A percentile compares a stretch with the other conserved stretches of the same genome.
Evolutionary conservation across 345 rosid species (phyloP).

Genomic region (Pelargonium nanum): DNA sequence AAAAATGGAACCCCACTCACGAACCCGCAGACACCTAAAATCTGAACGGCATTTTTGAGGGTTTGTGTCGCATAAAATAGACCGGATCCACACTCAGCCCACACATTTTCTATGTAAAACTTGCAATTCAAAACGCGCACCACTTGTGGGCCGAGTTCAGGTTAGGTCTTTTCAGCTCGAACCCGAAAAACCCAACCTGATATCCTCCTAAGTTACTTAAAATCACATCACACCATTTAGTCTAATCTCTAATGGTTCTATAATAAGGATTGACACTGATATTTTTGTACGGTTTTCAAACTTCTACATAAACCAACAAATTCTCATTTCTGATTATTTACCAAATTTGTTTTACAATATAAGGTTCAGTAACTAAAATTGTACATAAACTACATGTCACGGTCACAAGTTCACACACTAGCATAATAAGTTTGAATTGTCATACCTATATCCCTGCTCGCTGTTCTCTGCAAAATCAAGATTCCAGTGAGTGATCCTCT

Average conservation of each 20-base stretch:
- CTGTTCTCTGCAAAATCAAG: slow-evolving; percentile 23
- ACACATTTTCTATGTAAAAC: no score
- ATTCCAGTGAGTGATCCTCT: slow-evolving; percentile 25
- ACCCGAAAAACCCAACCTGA: no score
- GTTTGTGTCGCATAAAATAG: no score
- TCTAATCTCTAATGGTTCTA: background rate
- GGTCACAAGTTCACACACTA: background rate
- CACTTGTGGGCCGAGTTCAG: no score
- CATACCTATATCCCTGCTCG: slow-evolving; percentile 22
- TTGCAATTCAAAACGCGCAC: no score
- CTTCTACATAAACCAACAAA: background rate
- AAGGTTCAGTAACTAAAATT: background rate
- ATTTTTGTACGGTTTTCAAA: no score
- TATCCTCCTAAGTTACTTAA: no score
- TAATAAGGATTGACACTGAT: background rate
- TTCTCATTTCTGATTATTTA: no score
- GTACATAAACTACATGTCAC: background rate
- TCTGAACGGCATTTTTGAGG: no score
- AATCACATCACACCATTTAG: no score
- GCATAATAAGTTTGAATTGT: background rate
- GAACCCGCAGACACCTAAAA: background rate
- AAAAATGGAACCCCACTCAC: background rate
- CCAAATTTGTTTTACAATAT: background rate
- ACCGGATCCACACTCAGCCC: no score
- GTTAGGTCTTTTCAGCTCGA: no score